phyloP scores from a whole-genome alignment of 73 alveolate genomes.

The Effrenium voratum region DNA sequence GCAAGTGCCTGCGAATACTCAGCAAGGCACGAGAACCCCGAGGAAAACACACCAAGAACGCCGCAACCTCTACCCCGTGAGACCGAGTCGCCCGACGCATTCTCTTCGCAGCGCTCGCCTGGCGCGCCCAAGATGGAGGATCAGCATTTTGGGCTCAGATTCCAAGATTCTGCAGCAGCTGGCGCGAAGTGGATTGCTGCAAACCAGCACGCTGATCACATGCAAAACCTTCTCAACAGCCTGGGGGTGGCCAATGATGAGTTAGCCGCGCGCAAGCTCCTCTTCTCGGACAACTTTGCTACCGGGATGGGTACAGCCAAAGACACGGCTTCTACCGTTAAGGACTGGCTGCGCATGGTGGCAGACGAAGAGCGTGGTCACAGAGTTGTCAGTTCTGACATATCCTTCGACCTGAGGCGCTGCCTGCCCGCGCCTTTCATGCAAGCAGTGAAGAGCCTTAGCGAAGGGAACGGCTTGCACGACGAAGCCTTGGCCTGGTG shows the following conservation, averaged over 20 bases:
- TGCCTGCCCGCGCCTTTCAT: neutral
- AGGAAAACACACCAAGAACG: too few species aligned
- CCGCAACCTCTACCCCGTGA: neutral
- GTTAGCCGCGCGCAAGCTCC: neutral
- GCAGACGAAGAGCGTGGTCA: neutral
- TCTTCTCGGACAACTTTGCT: neutral
- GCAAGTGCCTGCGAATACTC: too few species aligned
- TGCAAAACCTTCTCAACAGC: neutral
- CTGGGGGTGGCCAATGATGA: neutral
- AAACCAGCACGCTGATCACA: neutral
- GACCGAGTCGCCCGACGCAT: neutral
- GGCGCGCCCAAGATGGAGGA: slow-evolving; percentile 15
- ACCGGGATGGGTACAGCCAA: neutral
- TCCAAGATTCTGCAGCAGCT: neutral
- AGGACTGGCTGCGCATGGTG: neutral
- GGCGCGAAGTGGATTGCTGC: neutral
- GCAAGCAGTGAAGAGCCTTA: neutral
- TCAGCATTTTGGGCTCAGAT: neutral
- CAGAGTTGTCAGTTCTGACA: neutral
- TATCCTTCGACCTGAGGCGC: neutral
- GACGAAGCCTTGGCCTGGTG: neutral
- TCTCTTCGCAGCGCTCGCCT: neutral
- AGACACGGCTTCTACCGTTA: neutral
- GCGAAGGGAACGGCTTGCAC: neutral
- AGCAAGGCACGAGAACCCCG: too few species aligned